phyloP scores from a whole-genome alignment of 345 rosid genomes.

The Salix purpurea region DNA sequence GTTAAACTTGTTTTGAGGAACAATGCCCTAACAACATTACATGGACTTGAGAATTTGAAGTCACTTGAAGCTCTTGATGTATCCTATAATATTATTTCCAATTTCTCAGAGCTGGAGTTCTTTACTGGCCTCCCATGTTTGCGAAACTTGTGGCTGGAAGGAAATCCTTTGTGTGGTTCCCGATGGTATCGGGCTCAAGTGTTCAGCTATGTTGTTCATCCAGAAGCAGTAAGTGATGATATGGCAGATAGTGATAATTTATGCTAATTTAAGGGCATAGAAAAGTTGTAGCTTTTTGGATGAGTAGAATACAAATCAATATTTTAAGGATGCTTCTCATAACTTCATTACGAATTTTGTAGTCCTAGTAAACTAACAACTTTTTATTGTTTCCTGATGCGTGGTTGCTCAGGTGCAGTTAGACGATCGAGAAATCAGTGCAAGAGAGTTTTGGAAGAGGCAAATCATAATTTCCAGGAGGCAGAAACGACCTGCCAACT shows the following conservation, averaged over 20 bases:
- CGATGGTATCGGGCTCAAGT: slow-evolving; percentile 91
- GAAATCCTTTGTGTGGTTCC: slow-evolving; percentile 88
- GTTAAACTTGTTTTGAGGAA: slow-evolving; percentile 92
- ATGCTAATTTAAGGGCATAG: not conserved
- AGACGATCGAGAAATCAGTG: slow-evolving; percentile 72
- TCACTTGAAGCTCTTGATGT: slow-evolving; percentile 94
- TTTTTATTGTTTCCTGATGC: slow-evolving; percentile 14
- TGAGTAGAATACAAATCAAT: not conserved
- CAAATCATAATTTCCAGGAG: slow-evolving; percentile 75
- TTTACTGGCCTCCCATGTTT: slow-evolving; percentile 60
- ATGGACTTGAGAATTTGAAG: slow-evolving; percentile 92
- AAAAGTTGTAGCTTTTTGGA: not conserved
- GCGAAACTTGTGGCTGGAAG: slow-evolving; percentile 89
- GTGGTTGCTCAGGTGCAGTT: slow-evolving; percentile 62
- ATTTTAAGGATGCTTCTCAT: not conserved
- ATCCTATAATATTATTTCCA: slow-evolving; percentile 88
- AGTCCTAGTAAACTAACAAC: slow-evolving; percentile 1
- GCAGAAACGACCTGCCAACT: slow-evolving; percentile 82
- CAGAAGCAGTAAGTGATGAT: slow-evolving; percentile 57
- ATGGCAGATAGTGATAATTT: not conserved
- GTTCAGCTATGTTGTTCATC: slow-evolving; percentile 63
- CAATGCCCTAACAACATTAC: slow-evolving; percentile 81
- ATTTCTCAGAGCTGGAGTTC: slow-evolving; percentile 80
- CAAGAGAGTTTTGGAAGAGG: slow-evolving; percentile 88
- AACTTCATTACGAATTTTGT: not conserved